Evolutionary conservation across 139 green algal genomes (phyloP).

Genomic region (Asterochloris erici): DNA sequence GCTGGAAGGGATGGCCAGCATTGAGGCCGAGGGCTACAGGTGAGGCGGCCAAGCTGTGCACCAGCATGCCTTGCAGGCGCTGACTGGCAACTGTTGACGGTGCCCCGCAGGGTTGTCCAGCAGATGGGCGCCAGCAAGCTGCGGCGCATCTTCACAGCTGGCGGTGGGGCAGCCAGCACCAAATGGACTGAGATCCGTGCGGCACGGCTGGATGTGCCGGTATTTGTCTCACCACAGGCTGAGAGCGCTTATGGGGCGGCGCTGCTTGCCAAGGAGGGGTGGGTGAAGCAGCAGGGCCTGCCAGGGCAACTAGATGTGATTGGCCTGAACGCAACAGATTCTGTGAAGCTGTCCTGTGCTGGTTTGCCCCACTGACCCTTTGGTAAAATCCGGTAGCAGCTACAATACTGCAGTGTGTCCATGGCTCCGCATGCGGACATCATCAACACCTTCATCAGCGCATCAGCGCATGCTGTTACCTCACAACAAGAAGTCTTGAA

Average conservation of each 20-base stretch:
- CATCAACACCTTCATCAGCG: too few species aligned
- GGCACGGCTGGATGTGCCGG: slow-evolving; percentile 64
- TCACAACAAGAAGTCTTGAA: too few species aligned
- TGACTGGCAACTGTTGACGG: neutral
- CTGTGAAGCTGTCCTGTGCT: too few species aligned
- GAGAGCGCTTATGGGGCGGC: slow-evolving; percentile 76
- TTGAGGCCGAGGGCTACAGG: slow-evolving; percentile 79
- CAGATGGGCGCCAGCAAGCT: neutral
- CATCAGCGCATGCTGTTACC: too few species aligned
- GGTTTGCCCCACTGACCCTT: too few species aligned
- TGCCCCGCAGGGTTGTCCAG: neutral
- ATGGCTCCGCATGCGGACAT: too few species aligned
- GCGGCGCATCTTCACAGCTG: slow-evolving; percentile 49
- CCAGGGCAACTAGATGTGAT: too few species aligned
- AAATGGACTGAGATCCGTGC: slow-evolving; percentile 74
- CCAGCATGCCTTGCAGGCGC: neutral
- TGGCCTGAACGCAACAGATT: too few species aligned
- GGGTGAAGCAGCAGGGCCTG: too few species aligned
- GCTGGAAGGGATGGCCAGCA: slow-evolving; percentile 76
- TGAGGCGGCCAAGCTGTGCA: neutral
- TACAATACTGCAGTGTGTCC: too few species aligned
- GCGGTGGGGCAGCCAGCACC: slow-evolving; percentile 74
- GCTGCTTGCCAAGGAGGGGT: slow-evolving; percentile 45
- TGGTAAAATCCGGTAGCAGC: too few species aligned
- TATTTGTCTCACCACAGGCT: slow-evolving; percentile 47